Percentiles rank a stretch among this genome's conserved stretches.
These are phyloP conservation scores for Ilex paraguariensis DNA, from an alignment of 305 asterid genomes.

Conservation along the genomic window DNA sequence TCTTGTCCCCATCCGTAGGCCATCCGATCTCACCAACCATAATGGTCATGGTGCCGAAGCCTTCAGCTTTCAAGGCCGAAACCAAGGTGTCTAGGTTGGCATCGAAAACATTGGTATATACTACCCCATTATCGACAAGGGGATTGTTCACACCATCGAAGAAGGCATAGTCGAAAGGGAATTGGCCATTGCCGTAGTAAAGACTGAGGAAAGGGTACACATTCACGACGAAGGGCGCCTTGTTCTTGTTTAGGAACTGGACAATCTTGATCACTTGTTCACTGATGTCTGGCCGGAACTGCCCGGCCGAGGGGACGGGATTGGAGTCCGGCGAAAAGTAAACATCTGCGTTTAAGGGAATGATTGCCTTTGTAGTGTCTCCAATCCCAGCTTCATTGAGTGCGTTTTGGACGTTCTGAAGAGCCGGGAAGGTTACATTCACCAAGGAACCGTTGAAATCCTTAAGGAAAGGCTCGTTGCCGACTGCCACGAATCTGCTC, in stretches of 20 bases:
- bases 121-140: conserved; percentile 47
- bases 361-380: conserved; percentile 73
- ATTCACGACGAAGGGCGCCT: conserved; percentile 86
- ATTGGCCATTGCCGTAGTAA: conserved; percentile 55
- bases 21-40: conserved; percentile 97
- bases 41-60: conserved; percentile 63
- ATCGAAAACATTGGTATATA: conserved; percentile 79
- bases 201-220: conserved; percentile 93
- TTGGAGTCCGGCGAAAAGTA: conserved; percentile 61
- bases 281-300: conserved; percentile 60
- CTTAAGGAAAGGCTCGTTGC: conserved; percentile 94
- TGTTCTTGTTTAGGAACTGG: conserved; percentile 68
- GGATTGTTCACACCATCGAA: conserved; percentile 74
- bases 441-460: conserved; percentile 75
- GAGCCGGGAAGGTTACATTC: conserved; percentile 91
- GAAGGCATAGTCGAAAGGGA: conserved; percentile 90
- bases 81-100: conserved; percentile 93
- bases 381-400: conserved; percentile 76
- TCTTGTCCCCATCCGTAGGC: conserved; percentile 83
- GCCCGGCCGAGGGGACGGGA: conserved; percentile 86
- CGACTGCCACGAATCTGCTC: conserved; percentile 89
- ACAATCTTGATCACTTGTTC: conserved; percentile 76
- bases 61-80: conserved; percentile 62
- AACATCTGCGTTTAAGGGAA: conserved; percentile 90
- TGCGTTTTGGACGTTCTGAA: conserved; percentile 84